These are phyloP conservation scores for Elymus sibiricus DNA, from an alignment of 176 grass and related monocot species.

Conservation along the genomic window DNA sequence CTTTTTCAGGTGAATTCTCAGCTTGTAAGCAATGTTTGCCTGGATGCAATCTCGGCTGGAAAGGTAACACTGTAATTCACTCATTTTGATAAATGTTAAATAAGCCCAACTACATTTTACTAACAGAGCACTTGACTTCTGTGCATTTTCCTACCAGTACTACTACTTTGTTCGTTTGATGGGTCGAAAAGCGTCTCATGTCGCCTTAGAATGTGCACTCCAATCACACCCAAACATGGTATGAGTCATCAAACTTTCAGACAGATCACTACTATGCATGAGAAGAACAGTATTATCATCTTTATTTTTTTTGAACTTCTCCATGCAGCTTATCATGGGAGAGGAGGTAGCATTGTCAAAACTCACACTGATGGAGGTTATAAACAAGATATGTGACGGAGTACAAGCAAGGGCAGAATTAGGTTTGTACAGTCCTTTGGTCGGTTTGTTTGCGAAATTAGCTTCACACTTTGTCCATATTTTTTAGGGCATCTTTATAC, in stretches of 20 bases:
- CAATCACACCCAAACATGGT: conserved; percentile 88
- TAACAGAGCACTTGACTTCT: not conserved
- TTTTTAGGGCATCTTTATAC: not conserved
- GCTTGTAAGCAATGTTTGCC: conserved; percentile 75
- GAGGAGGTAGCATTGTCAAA: conserved; percentile 79
- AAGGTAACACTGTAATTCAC: conserved; percentile 41
- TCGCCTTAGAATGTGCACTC: conserved; percentile 71
- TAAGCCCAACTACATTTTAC: not conserved
- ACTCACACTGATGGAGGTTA: conserved; percentile 66
- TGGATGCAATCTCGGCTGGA: conserved; percentile 66
- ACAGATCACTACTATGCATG: not conserved
- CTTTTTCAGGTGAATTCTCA: conserved; percentile 70
- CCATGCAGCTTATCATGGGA: conserved; percentile 62
- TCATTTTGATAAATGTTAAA: not conserved
- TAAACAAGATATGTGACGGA: conserved; percentile 73
- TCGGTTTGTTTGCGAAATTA: not conserved
- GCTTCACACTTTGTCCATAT: not conserved
- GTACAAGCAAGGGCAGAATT: conserved; percentile 68
- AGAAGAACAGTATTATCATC: not conserved
- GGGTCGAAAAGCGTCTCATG: conserved; percentile 73
- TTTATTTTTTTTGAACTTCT: not conserved
- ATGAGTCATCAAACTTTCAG: not conserved
- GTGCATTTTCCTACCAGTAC: conserved; percentile 39
- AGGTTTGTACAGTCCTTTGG: conserved; percentile 34
- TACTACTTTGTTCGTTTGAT: conserved; percentile 81